phyloP scores from a whole-genome alignment of 768 basidiomycete species.

The Tricholoma sp. region DNA sequence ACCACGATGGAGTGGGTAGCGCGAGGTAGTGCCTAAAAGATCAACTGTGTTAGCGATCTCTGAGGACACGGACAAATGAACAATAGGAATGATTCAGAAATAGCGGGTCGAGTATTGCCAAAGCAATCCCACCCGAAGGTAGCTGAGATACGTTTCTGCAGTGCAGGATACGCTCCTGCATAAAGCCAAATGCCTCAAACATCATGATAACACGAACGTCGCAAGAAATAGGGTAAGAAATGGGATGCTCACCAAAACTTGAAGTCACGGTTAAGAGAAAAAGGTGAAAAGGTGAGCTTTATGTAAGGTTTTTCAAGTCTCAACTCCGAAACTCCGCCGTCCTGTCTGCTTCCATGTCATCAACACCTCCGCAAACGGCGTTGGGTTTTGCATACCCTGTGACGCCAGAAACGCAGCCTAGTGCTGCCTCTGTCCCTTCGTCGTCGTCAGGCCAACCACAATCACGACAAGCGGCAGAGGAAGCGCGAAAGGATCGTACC shows the following conservation, averaged over 20 bases:
- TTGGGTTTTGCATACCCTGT: slow-evolving; percentile 23
- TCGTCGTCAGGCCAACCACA: slow-evolving; percentile 28
- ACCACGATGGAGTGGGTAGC: no score
- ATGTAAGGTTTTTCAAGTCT: slow-evolving; percentile 14
- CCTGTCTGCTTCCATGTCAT: slow-evolving; percentile 20
- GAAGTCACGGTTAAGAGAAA: not conserved
- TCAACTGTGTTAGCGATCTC: not conserved
- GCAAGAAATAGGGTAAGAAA: slow-evolving; percentile 6
- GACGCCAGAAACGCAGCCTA: slow-evolving; percentile 20
- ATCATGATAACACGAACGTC: slow-evolving; percentile 43
- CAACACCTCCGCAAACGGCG: slow-evolving; percentile 27
- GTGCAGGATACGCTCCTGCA: slow-evolving; percentile 56
- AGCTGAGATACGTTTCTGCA: slow-evolving; percentile 90
- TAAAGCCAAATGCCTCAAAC: slow-evolving; percentile 97
- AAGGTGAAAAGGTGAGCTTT: not conserved
- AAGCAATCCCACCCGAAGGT: slow-evolving; percentile 66
- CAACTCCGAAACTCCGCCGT: slow-evolving; percentile 25
- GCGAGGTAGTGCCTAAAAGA: not conserved
- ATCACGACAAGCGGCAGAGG: slow-evolving; percentile 68
- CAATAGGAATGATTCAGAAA: slow-evolving; percentile 24
- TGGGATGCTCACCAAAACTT: not conserved
- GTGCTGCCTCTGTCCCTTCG: slow-evolving; percentile 21
- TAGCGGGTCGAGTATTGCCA: slow-evolving; percentile 41
- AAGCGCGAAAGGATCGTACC: slow-evolving; percentile 83
- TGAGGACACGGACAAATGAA: not conserved